These are phyloP conservation scores for Pisolithus microcarpus DNA, from an alignment of 768 basidiomycete genomes.

Conservation along the genomic window DNA sequence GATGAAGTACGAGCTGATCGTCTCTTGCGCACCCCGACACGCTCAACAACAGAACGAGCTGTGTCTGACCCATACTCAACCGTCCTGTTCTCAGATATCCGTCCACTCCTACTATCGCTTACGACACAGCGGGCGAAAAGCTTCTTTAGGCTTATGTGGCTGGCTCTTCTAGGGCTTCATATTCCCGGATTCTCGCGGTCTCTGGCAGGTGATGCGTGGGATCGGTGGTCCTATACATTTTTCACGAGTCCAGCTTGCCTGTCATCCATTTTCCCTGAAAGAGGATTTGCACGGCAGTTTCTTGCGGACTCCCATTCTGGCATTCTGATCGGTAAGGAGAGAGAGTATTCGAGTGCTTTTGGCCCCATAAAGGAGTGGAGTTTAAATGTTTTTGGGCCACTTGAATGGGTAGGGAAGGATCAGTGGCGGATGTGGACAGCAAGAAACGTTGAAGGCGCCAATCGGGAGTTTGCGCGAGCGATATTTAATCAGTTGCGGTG, in stretches of 20 bases:
- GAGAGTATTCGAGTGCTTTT: slow-evolving; percentile 52
- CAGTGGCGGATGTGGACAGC: slow-evolving; percentile 37
- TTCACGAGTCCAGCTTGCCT: slow-evolving; percentile 41
- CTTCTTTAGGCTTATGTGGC: slow-evolving; percentile 60
- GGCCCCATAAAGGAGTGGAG: slow-evolving; percentile 67
- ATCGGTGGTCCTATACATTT: slow-evolving; percentile 55
- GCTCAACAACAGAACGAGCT: slow-evolving; percentile 43
- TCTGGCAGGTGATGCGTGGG: slow-evolving; percentile 40
- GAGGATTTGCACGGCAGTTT: slow-evolving; percentile 24
- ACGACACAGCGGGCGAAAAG: slow-evolving; percentile 39
- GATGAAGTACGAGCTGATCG: slow-evolving; percentile 49
- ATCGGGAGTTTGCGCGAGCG: slow-evolving; percentile 44
- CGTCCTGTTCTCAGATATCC: slow-evolving; percentile 69
- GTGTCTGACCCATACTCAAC: slow-evolving; percentile 64
- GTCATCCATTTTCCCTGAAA: slow-evolving; percentile 45
- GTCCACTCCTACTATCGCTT: slow-evolving; percentile 45
- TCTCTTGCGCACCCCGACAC: slow-evolving; percentile 39
- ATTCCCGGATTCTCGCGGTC: slow-evolving; percentile 56
- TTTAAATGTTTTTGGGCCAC: slow-evolving; percentile 41
- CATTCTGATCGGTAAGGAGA: slow-evolving; percentile 58
- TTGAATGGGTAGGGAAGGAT: slow-evolving; percentile 39
- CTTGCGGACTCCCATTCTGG: slow-evolving; percentile 60
- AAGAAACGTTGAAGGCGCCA: slow-evolving; percentile 45
- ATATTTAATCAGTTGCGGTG: slow-evolving; percentile 54
- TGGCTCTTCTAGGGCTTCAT: slow-evolving; percentile 64